Evolutionary conservation across 768 basidiomycete species (phyloP), one percentile per base, ranked within the genome.

Genomic region (Amanita phalloides): DNA sequence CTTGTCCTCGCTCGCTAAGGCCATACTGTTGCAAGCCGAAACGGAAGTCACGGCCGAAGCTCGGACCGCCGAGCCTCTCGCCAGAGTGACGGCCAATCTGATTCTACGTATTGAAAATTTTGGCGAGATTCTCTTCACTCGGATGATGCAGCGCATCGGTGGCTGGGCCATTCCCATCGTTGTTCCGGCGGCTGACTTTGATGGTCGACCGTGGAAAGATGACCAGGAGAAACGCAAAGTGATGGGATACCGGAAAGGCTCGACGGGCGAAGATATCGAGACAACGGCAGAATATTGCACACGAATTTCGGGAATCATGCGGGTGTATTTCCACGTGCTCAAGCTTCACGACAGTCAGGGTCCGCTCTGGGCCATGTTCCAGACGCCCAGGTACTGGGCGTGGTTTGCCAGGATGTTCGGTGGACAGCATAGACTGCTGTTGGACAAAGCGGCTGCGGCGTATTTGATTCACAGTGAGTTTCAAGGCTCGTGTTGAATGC

Each of bases 11-110:
- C 77, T 97, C 37, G 73, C 90, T 44, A 97, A 98, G 62, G 72
- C 82, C 14, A 83, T 98, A 54, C 75, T 97, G 41, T 74, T 88
- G 32, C 95, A 97, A 69, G 93, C 93, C 14, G 93, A 96, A 69
- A 86, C 84, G 0, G 95, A 98, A 66, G 89, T 95, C 7, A 75
- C 86, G 1, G 92, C 93, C 2, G 89, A 94, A 66, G 82, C 86
- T 60, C 81, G 82, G 28, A 86, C 86, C 21, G 93, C 92, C 0
- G 72, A 76, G 35, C 95, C 95, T 0, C 76, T 99, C 21, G 90
- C 88, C 0, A 77, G 79, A 30, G 79, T 96, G 9, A 67, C 88
- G 3, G 75, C 86, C 55, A 82, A 77, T 55, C 73, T 97, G 28
- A 74, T 92, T 49, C 75, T 81, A 47, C 59, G 58, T 11, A 62